Evolutionary conservation across 2,329 filamentous ascomycete species (phyloP), one percentile per base, ranked within the genome.

Genomic region (Verticillium longisporum): DNA sequence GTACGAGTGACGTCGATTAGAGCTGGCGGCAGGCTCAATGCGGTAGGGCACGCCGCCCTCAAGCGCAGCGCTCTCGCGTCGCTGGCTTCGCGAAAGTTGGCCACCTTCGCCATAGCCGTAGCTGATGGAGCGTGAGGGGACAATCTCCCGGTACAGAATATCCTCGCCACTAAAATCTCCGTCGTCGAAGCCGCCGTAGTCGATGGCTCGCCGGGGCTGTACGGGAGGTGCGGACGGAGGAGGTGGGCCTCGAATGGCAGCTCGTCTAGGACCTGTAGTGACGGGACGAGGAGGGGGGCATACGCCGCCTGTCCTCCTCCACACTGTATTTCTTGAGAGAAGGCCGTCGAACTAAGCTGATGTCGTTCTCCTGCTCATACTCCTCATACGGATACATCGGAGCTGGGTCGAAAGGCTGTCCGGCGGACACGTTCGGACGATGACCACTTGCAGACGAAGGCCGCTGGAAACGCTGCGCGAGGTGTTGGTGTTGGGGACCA

Each of bases 261-360:
- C 15, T 3, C 32, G 54, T 33, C 54, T 33, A 1, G 54, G 54
- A 4, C 26, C 54, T 14, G 54, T 34, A 5, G 54, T 55, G 54
- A 55, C 54, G 32, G 54, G 54, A 11, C 54, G 67, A 10, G 72
- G 70, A 4, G 80, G 80, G 11, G 81, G 82, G 81, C 80, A 83
- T 82, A 34, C 74, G 72, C 57, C 67, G 71, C 36, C 77, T 74
- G 58, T 81, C 80, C 1, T 82, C 77, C 0, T 79, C 75, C 7
- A 73, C 68, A 60, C 18, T 18, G 54, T 55, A 21, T 21, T 55
- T 55, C 54, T 55, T 55, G 10, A 15, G 11, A 11, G 54, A 83
- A n/a, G 75, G 65, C 26, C 78, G 77, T 32, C 80, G 75, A 5
- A 71, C 56, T 1, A 79, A 62, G 3, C 68, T 70, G 13, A 72